These are phyloP conservation scores for Schwanniomyces vanrijiae DNA, from an alignment of 805 yeast species.

Conservation along the genomic window DNA sequence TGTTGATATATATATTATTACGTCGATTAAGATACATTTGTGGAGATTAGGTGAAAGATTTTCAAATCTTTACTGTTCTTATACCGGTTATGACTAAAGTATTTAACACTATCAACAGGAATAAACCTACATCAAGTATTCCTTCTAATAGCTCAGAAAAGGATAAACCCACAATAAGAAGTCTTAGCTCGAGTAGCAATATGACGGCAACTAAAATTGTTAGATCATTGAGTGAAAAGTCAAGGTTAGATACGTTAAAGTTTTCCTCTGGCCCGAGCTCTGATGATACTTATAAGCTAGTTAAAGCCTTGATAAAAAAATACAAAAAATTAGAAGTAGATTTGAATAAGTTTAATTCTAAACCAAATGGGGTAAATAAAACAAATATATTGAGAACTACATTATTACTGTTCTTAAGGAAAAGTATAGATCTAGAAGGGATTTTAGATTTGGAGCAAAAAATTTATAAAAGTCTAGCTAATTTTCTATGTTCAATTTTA, in stretches of 20 bases:
- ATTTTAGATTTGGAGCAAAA: conserved; percentile 17
- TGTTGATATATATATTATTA: neutral
- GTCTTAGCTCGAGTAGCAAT: conserved; percentile 12
- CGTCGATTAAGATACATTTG: neutral
- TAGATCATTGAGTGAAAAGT: neutral
- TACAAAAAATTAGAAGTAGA: conserved; percentile 45
- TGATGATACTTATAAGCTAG: conserved; percentile 10
- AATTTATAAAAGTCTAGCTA: conserved; percentile 32
- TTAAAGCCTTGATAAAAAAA: conserved; percentile 25
- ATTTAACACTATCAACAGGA: conserved; percentile 13
- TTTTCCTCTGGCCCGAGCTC: conserved; percentile 3
- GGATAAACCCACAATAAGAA: conserved; percentile 1
- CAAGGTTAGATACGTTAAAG: neutral
- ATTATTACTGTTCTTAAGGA: conserved; percentile 45
- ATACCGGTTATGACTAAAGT: conserved; percentile 15
- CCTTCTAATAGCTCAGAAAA: conserved; percentile 6
- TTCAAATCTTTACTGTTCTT: neutral
- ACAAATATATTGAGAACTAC: conserved; percentile 49
- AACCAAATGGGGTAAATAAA: conserved; percentile 36
- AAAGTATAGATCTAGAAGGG: conserved; percentile 18
- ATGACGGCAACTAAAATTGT: conserved; percentile 1
- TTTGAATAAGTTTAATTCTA: conserved; percentile 43
- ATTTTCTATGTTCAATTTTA: conserved; percentile 32
- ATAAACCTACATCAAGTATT: conserved; percentile 12
- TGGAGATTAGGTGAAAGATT: neutral